Base-by-base conservation (phyloP, 768 basidiomycete species). In the Rhizopogon salebrosus region DNA sequence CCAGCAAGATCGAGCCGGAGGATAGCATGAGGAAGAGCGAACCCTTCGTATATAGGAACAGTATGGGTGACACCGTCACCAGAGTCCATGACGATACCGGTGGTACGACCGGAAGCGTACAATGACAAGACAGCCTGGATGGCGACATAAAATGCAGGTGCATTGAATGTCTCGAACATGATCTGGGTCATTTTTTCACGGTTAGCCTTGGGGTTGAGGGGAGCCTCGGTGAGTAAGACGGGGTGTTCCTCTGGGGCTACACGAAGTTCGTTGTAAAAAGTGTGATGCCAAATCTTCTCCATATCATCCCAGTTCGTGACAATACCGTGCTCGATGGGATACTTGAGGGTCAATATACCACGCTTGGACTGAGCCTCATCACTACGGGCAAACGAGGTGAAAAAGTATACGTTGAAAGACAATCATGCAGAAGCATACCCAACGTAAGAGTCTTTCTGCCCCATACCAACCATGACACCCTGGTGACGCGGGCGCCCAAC, bases 221-320 rank as follows among this genome's bases (percentile, higher is more conserved):
- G 85, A 42, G 85, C 84, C 65, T 86, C 84, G 41, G 85, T 86
- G 58, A 86, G 75, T 6, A 86, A 70, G 58, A 87, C 80, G 31
- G 84, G 85, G 70, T 86, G 85, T 64, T 87, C 86, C 66, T 87
- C 85, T 9, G 85, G 85, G 3, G 86, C 85, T 53, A 87, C 85
- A 67, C 86, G 85, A 54, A 87, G 78, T 63, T 87, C 86, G 63
- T 87, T 87, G 74, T 86, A 95, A 74, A 95, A 95, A 29, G 93
- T 94, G 78, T 95, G 92, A 71, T 94, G 92, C 92, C 92, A 95
- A 70, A 95, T 95, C 77, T 95, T 94, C 78, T 95, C 94, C 92
- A 95, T 95, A 73, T 95, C 93, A 64, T 95, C 94, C 94, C 94
- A 97, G 84, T 97, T 94, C 72, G 92, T 94, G 70, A 95, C 89